Evolutionary conservation across 306 rosid genomes (phyloP).

Genomic region (Amphicarpaea edgeworthii): DNA sequence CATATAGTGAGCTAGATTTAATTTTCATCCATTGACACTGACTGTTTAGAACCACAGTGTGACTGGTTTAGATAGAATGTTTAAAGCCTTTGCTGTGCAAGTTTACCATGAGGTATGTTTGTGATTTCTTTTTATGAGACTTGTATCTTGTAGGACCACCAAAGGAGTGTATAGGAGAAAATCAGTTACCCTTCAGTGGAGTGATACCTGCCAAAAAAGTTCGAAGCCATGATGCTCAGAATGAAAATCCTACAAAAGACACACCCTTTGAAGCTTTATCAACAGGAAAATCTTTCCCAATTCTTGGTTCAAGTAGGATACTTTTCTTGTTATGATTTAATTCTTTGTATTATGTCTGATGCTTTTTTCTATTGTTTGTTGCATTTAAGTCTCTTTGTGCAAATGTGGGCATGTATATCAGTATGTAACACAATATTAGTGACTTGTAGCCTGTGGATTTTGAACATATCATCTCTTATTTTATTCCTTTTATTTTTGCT

Average conservation of each 20-base stretch:
- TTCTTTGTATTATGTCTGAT: slow-evolving; percentile 21
- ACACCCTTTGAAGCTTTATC: slow-evolving; percentile 30
- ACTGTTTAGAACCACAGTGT: background rate
- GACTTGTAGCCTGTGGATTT: slow-evolving; percentile 19
- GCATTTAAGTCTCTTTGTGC: slow-evolving; percentile 17
- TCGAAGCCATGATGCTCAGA: slow-evolving; percentile 39
- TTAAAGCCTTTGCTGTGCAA: background rate
- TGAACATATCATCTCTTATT: slow-evolving; percentile 32
- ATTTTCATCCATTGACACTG: background rate
- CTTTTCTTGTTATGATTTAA: slow-evolving; percentile 7
- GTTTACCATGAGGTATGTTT: background rate
- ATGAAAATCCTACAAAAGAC: slow-evolving; percentile 22
- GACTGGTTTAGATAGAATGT: background rate
- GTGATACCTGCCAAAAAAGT: slow-evolving; percentile 32
- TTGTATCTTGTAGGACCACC: slow-evolving; percentile 39
- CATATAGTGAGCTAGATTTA: background rate
- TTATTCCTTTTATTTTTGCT: slow-evolving; percentile 10
- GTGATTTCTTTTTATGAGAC: slow-evolving; percentile 39
- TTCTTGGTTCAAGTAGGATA: slow-evolving; percentile 42
- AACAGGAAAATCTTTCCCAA: slow-evolving; percentile 30
- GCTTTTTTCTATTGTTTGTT: slow-evolving; percentile 17
- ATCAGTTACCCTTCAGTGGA: slow-evolving; percentile 23
- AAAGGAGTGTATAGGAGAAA: slow-evolving; percentile 24
- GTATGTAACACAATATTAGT: slow-evolving; percentile 4
- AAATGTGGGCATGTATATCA: slow-evolving; percentile 9